Conservation (phyloP, 2,329 filamentous ascomycete genomes). For the Pseudogymnoascus sp. region DNA sequence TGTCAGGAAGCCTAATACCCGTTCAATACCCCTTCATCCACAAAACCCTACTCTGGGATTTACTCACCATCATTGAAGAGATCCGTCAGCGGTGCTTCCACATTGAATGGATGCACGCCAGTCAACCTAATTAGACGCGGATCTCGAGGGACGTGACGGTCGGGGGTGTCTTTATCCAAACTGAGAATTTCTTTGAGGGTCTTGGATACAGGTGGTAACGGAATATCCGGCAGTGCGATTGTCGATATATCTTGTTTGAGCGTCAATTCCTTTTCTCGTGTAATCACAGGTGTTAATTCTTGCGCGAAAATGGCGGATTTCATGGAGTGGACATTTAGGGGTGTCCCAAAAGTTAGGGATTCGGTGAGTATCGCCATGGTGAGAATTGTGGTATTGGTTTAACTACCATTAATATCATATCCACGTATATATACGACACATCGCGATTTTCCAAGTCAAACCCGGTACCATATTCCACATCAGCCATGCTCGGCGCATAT, state of each 20-base stretch:
- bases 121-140: slow-evolving; percentile 76
- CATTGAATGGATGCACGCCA: slow-evolving; percentile 85
- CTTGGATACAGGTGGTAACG: slow-evolving; percentile 60
- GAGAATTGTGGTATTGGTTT: not conserved
- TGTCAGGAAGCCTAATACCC: slow-evolving; percentile 65
- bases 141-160: slow-evolving; percentile 73
- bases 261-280: not conserved
- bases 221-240: slow-evolving; percentile 20
- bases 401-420: not conserved
- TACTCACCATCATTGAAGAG: slow-evolving; percentile 50
- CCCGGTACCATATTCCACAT: not conserved
- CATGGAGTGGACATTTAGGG: not conserved
- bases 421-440: not conserved
- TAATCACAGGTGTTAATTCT: not conserved
- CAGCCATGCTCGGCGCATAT: not conserved
- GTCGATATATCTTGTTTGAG: not conserved
- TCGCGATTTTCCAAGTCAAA: not conserved
- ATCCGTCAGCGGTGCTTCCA: slow-evolving; percentile 71
- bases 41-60: not conserved
- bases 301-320: not conserved
- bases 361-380: not conserved
- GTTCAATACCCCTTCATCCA: not conserved
- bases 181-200: slow-evolving; percentile 54
- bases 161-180: slow-evolving; percentile 77
- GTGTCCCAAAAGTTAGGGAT: not conserved